These are phyloP conservation scores for Oxyria digyna DNA, from an alignment of 148 eudicot genomes.

Conservation along the genomic window DNA sequence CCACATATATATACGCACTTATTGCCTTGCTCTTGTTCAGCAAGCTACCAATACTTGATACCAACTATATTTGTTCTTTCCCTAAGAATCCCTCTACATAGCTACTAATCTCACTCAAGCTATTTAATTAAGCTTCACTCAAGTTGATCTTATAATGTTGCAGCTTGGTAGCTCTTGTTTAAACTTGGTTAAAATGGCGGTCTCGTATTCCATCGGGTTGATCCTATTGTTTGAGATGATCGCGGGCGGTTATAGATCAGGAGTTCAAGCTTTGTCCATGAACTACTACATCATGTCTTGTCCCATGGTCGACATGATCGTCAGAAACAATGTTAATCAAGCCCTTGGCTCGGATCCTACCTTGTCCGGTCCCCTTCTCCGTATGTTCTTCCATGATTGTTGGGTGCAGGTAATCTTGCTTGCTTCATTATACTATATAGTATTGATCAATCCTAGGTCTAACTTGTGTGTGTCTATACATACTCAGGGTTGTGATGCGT, in stretches of 20 bases:
- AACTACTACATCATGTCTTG: conserved; percentile 46
- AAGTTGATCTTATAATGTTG: neutral
- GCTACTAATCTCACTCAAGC: neutral
- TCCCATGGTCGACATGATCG: conserved; percentile 37
- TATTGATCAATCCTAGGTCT: no score
- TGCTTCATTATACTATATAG: neutral
- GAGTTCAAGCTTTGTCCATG: conserved; percentile 37
- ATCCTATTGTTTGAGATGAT: conserved; percentile 16
- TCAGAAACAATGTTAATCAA: conserved; percentile 33
- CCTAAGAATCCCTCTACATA: neutral
- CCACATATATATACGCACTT: neutral
- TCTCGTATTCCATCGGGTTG: conserved; percentile 8
- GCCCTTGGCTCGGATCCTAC: conserved; percentile 52
- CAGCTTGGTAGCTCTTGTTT: neutral
- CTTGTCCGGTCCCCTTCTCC: conserved; percentile 47
- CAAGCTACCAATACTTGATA: neutral
- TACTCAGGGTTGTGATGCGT: conserved; percentile 80
- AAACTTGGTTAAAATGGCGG: neutral
- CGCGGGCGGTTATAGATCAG: conserved; percentile 9
- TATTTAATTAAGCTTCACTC: no score
- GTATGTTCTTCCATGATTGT: conserved; percentile 77
- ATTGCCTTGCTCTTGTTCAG: conserved; percentile 1
- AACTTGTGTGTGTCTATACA: no score
- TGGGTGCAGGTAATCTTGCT: conserved; percentile 36
- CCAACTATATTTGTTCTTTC: no score